These are phyloP conservation scores for Lipomyces mesembrius DNA, from an alignment of 805 yeast genomes.

Conservation along the genomic window DNA sequence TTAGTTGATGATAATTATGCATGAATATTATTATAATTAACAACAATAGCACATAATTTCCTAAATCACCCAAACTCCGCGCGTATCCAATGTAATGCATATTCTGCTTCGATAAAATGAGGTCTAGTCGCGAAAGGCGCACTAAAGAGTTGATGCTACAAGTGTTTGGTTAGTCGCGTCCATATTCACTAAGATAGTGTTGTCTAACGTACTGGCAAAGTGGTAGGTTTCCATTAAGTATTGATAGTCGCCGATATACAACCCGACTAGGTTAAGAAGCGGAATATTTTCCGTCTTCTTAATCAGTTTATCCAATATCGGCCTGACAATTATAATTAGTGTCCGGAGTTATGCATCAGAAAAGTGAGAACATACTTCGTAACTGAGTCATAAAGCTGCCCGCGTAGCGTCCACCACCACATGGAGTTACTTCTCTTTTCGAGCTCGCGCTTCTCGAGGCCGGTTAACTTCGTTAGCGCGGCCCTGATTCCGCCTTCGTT, in stretches of 20 bases:
- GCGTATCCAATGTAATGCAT: neutral
- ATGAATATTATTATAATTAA: no score
- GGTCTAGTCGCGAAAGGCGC: neutral
- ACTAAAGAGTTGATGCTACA: conserved; percentile 7
- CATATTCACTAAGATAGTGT: neutral
- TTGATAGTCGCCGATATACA: conserved; percentile 47
- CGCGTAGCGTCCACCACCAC: conserved; percentile 51
- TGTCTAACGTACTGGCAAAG: conserved; percentile 41
- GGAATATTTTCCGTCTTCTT: conserved; percentile 43
- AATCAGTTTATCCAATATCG: conserved; percentile 41
- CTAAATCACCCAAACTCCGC: no score
- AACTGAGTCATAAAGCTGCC: conserved; percentile 46
- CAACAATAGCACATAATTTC: no score
- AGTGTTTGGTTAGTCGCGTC: neutral
- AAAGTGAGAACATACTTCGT: conserved; percentile 34
- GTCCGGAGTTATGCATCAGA: neutral
- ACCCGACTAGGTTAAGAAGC: conserved; percentile 43
- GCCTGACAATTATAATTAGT: conserved; percentile 36
- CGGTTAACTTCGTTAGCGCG: conserved; percentile 40
- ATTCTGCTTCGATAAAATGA: neutral
- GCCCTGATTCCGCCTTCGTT: conserved; percentile 38
- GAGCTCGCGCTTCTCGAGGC: conserved; percentile 45
- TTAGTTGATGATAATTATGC: no score
- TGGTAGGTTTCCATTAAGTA: conserved; percentile 48
- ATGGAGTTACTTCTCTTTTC: conserved; percentile 41